These are phyloP conservation scores for Juglanconis sp. DNA, from an alignment of 2,329 filamentous ascomycete genomes.

Conservation along the genomic window DNA sequence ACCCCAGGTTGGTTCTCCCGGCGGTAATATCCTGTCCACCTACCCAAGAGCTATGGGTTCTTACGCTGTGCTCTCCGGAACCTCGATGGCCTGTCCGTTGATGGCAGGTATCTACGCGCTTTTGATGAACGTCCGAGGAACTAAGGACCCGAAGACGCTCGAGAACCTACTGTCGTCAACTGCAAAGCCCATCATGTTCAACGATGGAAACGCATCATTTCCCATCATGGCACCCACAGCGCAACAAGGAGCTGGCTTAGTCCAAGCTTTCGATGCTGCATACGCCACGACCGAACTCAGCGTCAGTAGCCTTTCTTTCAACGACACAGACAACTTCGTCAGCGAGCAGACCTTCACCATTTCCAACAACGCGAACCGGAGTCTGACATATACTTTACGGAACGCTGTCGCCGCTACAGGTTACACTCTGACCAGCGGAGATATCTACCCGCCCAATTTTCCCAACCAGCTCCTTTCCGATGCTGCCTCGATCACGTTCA, in stretches of 20 bases:
- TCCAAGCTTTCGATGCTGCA: slow-evolving; percentile 59
- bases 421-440: slow-evolving; percentile 44
- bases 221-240: slow-evolving; percentile 49
- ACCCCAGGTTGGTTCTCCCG: slow-evolving; percentile 45
- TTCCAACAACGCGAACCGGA: slow-evolving; percentile 47
- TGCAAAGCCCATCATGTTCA: slow-evolving; percentile 47
- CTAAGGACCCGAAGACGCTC: slow-evolving; percentile 46
- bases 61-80: slow-evolving; percentile 51
- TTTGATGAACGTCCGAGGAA: slow-evolving; percentile 49
- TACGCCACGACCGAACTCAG: slow-evolving; percentile 51
- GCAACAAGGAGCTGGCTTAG: slow-evolving; percentile 59
- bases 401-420: slow-evolving; percentile 50
- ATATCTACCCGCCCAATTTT: slow-evolving; percentile 38
- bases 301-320: slow-evolving; percentile 58
- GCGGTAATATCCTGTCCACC: slow-evolving; percentile 50
- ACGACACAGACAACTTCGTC: slow-evolving; percentile 58
- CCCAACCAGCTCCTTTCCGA: slow-evolving; percentile 42
- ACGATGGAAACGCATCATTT: slow-evolving; percentile 36
- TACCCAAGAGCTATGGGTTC: slow-evolving; percentile 38
- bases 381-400: slow-evolving; percentile 50
- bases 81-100: slow-evolving; percentile 52
- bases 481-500: slow-evolving; percentile 41
- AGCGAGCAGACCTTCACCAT: slow-evolving; percentile 50
- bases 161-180: slow-evolving; percentile 49
- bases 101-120: slow-evolving; percentile 52